These are phyloP conservation scores for Sporothrix brasiliensis DNA, from an alignment of 2,329 filamentous ascomycete species.

Conservation along the genomic window DNA sequence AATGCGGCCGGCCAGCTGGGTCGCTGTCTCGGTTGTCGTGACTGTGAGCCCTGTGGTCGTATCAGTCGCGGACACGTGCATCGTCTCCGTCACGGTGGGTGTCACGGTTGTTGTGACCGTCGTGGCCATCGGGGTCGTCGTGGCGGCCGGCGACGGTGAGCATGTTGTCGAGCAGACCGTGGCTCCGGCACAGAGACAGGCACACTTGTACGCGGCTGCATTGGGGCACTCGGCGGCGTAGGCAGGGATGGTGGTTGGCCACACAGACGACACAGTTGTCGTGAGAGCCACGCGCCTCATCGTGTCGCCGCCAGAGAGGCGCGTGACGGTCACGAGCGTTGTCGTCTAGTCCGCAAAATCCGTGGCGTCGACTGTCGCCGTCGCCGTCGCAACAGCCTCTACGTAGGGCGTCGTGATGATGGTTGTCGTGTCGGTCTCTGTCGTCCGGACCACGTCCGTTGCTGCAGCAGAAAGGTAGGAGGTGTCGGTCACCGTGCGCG, in stretches of 20 bases:
- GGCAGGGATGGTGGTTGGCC: conserved; percentile 5
- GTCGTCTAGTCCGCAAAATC: conserved; percentile 18
- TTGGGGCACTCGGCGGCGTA: conserved; percentile 23
- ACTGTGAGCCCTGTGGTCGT: background rate
- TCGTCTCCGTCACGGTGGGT: background rate
- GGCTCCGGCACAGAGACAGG: conserved; percentile 25
- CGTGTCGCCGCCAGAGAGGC: background rate
- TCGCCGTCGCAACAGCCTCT: conserved; percentile 1
- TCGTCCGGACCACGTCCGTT: background rate
- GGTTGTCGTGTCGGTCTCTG: conserved; percentile 18
- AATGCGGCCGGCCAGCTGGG: conserved; percentile 9
- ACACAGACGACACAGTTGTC: background rate
- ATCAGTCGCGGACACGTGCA: background rate
- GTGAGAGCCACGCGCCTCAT: background rate
- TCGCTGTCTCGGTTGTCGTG: conserved; percentile 6
- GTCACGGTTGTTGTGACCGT: background rate
- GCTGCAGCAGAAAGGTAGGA: background rate
- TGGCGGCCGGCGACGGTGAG: background rate
- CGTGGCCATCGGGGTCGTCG: background rate
- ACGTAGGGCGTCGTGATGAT: conserved; percentile 26
- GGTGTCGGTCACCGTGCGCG: conserved; percentile 7
- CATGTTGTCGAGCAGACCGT: background rate
- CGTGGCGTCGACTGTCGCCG: background rate
- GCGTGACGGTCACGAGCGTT: conserved; percentile 12
- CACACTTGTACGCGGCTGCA: conserved; percentile 1